A percentile compares a stretch with the other conserved stretches of the same genome.
Conservation (phyloP, 805 yeast species). For the Candida palmyrensis region DNA sequence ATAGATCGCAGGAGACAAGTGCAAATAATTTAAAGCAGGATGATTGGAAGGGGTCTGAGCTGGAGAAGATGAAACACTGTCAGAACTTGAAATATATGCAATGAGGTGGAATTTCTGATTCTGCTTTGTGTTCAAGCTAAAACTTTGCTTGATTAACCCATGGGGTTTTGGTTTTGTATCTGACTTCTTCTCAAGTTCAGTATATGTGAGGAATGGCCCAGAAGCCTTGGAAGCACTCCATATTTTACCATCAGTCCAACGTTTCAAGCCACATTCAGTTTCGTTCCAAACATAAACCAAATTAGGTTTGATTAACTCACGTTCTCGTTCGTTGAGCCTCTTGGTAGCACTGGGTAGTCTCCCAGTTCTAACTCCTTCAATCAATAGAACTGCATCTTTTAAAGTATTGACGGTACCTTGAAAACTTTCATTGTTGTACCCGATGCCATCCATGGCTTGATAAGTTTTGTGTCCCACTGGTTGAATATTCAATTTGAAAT, state of each 20-base stretch:
- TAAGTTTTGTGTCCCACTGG: too few relatives aligned
- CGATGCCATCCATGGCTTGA: too few relatives aligned
- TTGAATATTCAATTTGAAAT: too few relatives aligned
- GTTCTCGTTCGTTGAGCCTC: slow-evolving; percentile 52
- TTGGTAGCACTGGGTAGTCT: slow-evolving; percentile 54
- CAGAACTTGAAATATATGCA: slow-evolving; percentile 34
- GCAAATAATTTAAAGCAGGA: slow-evolving; percentile 16
- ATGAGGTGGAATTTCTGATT: slow-evolving; percentile 57
- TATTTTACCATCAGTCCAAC: slow-evolving; percentile 75
- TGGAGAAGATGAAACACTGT: not conserved
- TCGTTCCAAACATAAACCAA: slow-evolving; percentile 72
- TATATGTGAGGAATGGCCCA: slow-evolving; percentile 45
- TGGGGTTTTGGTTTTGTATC: slow-evolving; percentile 25
- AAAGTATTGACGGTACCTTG: slow-evolving; percentile 53
- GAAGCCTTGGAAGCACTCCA: slow-evolving; percentile 73
- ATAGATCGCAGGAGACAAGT: slow-evolving; percentile 15
- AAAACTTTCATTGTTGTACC: slow-evolving; percentile 2
- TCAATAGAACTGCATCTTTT: slow-evolving; percentile 56
- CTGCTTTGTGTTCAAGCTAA: slow-evolving; percentile 49
- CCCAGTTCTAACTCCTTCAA: slow-evolving; percentile 60
- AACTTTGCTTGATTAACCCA: slow-evolving; percentile 63
- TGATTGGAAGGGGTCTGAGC: slow-evolving; percentile 20
- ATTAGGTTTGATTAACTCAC: slow-evolving; percentile 50
- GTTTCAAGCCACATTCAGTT: slow-evolving; percentile 60
- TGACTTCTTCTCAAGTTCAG: slow-evolving; percentile 47